Base-by-base conservation (phyloP, 148 eudicot genomes). In the Rhododendron ovatum region DNA sequence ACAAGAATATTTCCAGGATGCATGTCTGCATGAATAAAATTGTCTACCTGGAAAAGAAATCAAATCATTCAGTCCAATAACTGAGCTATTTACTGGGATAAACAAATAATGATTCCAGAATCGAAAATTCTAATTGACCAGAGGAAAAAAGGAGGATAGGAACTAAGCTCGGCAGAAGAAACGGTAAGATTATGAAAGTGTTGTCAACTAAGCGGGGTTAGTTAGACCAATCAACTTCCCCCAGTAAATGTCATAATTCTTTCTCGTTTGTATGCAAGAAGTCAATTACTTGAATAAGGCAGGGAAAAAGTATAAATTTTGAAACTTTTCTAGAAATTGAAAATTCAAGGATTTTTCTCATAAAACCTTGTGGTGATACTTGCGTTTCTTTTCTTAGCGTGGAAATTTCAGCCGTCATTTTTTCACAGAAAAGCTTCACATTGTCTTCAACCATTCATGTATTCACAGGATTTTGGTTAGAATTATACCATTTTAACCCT, bases 1-100 rank as follows among this genome's bases (percentile, higher is more conserved):
- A 94, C 98, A 83, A 96, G 95, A 88, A 96, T 96, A 86, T 96
- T 96, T 87, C 98, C 98, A 11, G 98, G 98, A 89, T 94, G 98
- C 98, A 96, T 96, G 88, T 96, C 98, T 69, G 98, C 98, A 87
- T 96, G 98, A 88, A 96, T 83, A 88, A 96, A 96, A 87, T 96
- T 94, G 91, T 96, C 98, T 45, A 93, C 98, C 98, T 96, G 94
- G 84, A 89, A 84, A 69, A 67, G 33, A 13, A 74, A 88, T 50
- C 71, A 80, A 73, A 59, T n/a, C 79, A 47, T 35, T 53, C 47
- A 79, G 33, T 67, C 26, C 37, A 86, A 13, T 11, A 18, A 57
- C 45, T 37, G 12, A 83, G 61, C 7, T 18, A 83, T 28, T 50
- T 26, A n/a, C 37, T 10, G 22, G 48, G 67, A 53, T 6, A 37